Evolutionary conservation across 345 rosid species (phyloP).

Genomic region (Salix koriyanagi): DNA sequence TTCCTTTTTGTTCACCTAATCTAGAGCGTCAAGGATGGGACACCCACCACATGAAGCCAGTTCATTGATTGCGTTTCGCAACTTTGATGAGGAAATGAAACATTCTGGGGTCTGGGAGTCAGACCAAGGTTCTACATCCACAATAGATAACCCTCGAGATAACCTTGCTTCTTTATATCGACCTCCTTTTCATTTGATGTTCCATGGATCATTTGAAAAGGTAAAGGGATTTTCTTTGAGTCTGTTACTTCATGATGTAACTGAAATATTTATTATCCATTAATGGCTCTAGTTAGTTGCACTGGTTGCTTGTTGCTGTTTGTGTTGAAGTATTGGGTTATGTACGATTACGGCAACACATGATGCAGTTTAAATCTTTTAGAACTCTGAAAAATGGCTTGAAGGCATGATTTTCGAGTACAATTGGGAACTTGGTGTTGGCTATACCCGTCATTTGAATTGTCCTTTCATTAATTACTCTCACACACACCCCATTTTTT

Average conservation of each 20-base stretch:
- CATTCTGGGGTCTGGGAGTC: conserved; percentile 84
- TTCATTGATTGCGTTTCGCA: conserved; percentile 80
- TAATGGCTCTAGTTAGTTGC: background rate
- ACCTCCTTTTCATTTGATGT: conserved; percentile 88
- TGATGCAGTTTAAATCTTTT: background rate
- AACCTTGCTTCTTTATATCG: conserved; percentile 92
- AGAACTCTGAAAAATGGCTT: background rate
- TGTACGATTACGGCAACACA: background rate
- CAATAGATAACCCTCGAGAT: conserved; percentile 60
- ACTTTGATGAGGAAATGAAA: conserved; percentile 84
- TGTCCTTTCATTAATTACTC: background rate
- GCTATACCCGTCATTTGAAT: background rate
- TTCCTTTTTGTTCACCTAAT: conserved; percentile 11
- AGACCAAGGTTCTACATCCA: conserved; percentile 52
- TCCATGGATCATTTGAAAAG: conserved; percentile 88
- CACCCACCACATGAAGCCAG: conserved; percentile 41
- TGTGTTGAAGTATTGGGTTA: background rate
- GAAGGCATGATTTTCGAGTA: background rate
- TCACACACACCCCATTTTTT: too few species aligned
- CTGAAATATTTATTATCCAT: background rate
- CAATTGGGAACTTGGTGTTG: background rate
- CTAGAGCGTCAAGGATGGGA: conserved; percentile 56
- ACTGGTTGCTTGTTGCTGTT: background rate
- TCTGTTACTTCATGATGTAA: background rate
- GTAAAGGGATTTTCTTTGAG: conserved; percentile 17